Evolutionary conservation across 2,329 filamentous ascomycete species (phyloP).

Genomic region (Hypoxylon sp.): DNA sequence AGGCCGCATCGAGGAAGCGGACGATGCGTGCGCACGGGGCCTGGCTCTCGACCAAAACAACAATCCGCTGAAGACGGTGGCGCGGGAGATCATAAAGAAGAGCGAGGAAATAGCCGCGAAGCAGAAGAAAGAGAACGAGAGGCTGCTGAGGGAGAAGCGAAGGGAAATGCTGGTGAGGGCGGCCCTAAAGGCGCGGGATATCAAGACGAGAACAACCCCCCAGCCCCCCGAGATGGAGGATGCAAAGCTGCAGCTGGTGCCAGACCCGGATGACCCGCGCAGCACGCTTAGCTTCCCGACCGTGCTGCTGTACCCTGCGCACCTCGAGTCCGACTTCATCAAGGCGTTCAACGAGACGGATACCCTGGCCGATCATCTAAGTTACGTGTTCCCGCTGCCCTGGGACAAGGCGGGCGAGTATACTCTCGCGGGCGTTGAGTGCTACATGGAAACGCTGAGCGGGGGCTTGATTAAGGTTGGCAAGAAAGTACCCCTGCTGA

Average conservation of each 20-base stretch:
- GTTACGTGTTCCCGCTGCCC: slow-evolving; percentile 87
- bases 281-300: slow-evolving; percentile 83
- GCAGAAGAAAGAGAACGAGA: slow-evolving; percentile 69
- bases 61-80: slow-evolving; percentile 73
- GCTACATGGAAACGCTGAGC: slow-evolving; percentile 85
- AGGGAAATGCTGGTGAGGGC: slow-evolving; percentile 74
- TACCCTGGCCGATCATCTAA: slow-evolving; percentile 80
- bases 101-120: slow-evolving; percentile 69
- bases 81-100: slow-evolving; percentile 73
- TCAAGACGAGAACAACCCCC: slow-evolving; percentile 75
- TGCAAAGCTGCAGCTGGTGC: slow-evolving; percentile 77
- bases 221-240: slow-evolving; percentile 91
- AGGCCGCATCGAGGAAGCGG: slow-evolving; percentile 83
- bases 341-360: slow-evolving; percentile 87
- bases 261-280: slow-evolving; percentile 79
- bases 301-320: slow-evolving; percentile 86
- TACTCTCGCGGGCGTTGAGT: slow-evolving; percentile 77
- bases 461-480: slow-evolving; percentile 92
- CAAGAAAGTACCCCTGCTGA: slow-evolving; percentile 83
- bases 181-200: slow-evolving; percentile 77
- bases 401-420: slow-evolving; percentile 85
- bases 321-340: slow-evolving; percentile 89
- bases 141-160: slow-evolving; percentile 67
- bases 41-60: slow-evolving; percentile 81
- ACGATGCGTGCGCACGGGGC: slow-evolving; percentile 82